Evolutionary conservation across 148 eudicot genomes (phyloP).

Genomic region (Dysphania ambrosioides): DNA sequence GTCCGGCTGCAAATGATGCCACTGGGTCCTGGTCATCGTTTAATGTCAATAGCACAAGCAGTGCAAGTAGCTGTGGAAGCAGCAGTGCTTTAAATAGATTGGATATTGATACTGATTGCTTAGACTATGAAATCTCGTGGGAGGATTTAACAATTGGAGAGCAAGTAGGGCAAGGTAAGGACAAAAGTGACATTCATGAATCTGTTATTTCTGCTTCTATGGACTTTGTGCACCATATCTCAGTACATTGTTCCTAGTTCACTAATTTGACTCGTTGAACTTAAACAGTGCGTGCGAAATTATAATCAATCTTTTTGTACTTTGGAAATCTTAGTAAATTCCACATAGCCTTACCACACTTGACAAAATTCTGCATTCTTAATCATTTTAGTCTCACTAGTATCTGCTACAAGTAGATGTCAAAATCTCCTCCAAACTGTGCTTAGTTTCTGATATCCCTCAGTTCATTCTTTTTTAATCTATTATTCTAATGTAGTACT

Average conservation of each 20-base stretch:
- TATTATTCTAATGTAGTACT: background rate
- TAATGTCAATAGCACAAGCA: slow-evolving; percentile 76
- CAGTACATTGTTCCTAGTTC: background rate
- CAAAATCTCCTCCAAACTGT: too few species aligned
- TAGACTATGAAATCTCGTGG: slow-evolving; percentile 93
- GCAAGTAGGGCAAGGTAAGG: slow-evolving; percentile 92
- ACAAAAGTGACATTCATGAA: background rate
- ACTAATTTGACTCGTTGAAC: background rate
- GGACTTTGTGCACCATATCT: slow-evolving; percentile 4
- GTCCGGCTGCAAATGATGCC: slow-evolving; percentile 56
- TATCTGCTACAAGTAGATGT: too few species aligned
- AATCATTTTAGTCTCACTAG: background rate
- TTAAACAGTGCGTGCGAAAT: background rate
- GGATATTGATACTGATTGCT: slow-evolving; percentile 67
- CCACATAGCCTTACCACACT: background rate
- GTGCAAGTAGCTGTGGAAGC: slow-evolving; percentile 84
- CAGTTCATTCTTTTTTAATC: too few species aligned
- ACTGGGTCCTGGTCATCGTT: slow-evolving; percentile 81
- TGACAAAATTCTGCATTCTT: background rate
- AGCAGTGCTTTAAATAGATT: slow-evolving; percentile 71
- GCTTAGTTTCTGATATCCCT: too few species aligned
- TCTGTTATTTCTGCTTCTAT: background rate
- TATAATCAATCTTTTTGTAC: background rate
- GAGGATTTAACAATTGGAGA: slow-evolving; percentile 93
- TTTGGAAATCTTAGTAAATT: background rate